Base-by-base conservation (phyloP, 495 filamentous ascomycete species). In the Bryoglossum gracile region DNA sequence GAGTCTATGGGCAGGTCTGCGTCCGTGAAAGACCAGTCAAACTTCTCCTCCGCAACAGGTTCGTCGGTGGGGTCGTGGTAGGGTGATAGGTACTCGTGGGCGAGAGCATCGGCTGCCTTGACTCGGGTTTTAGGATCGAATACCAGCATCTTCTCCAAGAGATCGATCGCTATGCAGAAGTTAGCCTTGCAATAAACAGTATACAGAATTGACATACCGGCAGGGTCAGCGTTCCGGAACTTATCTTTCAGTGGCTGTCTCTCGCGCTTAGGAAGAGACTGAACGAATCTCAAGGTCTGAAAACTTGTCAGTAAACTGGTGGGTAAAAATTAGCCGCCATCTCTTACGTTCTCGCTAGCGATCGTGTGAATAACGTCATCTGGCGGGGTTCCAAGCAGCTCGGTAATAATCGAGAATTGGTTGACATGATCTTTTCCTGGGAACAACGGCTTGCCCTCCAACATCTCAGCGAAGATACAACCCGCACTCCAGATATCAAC, bases 11-110 rank as follows among this genome's bases (percentile, higher is more conserved):
- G 92, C 48, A 98, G 69, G 69, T 98, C 92, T 26, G 92, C 94
- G 63, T 98, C 91, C 64, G 96, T 98, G 70, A 98, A 98, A n/a
- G 89, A 95, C 92, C 92, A 98, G 64, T 98, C 92, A 60, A 98
- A 98, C 70, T 94, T 97, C 74, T 96, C 91, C 50, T 94, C 87
- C 19, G 92, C 87, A 10, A 87, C 85, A 6, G 92, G 92, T 70
- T 98, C 92, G 62, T 98, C 92, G 14, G 84, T 89, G 11, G 91
- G 90, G 61, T 98, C 92, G 62, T 98, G 92, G 69, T 98, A 98
- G 10, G 92, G 92, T 11, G 89, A 77, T 35, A 98, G 85, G 62
- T 97, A 98, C 52, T 89, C 86, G 63, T 97, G 88, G 37, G 84
- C 83, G 28, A 98, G 78, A 25, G 84, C 92, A 41, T 89, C 80